These are phyloP conservation scores for Boletus sensibilis DNA, from an alignment of 768 basidiomycete genomes.

Conservation along the genomic window DNA sequence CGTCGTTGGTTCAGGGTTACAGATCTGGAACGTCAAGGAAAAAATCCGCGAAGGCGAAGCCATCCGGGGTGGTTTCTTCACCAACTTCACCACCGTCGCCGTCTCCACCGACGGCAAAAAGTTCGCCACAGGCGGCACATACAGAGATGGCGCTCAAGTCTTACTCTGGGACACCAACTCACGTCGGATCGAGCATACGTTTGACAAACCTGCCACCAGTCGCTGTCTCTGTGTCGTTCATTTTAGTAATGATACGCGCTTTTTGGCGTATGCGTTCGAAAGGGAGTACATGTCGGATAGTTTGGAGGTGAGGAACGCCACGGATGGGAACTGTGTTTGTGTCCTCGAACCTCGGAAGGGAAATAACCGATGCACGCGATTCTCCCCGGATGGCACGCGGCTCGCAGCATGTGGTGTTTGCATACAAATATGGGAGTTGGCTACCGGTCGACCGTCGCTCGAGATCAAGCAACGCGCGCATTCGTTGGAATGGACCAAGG, in stretches of 20 bases:
- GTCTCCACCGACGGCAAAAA: slow-evolving; percentile 25
- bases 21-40: slow-evolving; percentile 26
- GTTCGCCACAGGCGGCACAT: slow-evolving; percentile 25
- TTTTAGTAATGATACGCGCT: slow-evolving; percentile 21
- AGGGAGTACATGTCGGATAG: slow-evolving; percentile 28
- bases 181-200: slow-evolving; percentile 25
- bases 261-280: slow-evolving; percentile 21
- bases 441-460: slow-evolving; percentile 17
- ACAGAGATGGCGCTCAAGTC: slow-evolving; percentile 26
- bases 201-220: slow-evolving; percentile 22
- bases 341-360: slow-evolving; percentile 26
- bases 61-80: slow-evolving; percentile 27
- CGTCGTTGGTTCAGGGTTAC: slow-evolving; percentile 26
- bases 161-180: slow-evolving; percentile 22
- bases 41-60: slow-evolving; percentile 20
- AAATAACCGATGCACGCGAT: slow-evolving; percentile 25
- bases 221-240: slow-evolving; percentile 26
- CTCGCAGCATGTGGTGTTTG: slow-evolving; percentile 25
- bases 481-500: slow-evolving; percentile 26
- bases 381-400: slow-evolving; percentile 24
- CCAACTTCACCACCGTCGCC: slow-evolving; percentile 26
- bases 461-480: slow-evolving; percentile 28
- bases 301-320: slow-evolving; percentile 15
- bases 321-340: slow-evolving; percentile 11
- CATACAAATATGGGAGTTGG: slow-evolving; percentile 25